These are phyloP conservation scores for Cordyceps farinosa DNA, from an alignment of 2,329 filamentous ascomycete species.

Conservation along the genomic window DNA sequence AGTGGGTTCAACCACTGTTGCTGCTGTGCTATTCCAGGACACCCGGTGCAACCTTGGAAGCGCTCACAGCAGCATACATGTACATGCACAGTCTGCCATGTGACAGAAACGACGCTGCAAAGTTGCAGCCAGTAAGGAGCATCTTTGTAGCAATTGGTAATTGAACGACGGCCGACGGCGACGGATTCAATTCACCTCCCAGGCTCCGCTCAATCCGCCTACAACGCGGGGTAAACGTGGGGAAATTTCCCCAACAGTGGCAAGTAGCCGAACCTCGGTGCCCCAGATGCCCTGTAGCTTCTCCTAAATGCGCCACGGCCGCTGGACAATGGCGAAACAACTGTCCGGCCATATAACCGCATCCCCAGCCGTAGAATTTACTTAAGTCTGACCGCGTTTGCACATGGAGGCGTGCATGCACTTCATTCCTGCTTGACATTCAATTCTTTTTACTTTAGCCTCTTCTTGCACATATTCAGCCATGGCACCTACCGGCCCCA, in stretches of 20 bases:
- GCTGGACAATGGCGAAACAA: neutral
- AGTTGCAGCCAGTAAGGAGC: neutral
- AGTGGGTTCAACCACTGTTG: too few species aligned
- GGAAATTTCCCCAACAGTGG: neutral
- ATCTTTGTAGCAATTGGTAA: too few species aligned
- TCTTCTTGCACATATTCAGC: neutral
- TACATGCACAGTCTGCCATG: too few species aligned
- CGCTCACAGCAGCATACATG: too few species aligned
- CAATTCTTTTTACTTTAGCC: neutral
- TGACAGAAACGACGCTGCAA: too few species aligned
- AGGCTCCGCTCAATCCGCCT: neutral
- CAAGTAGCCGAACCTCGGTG: conserved; percentile 14
- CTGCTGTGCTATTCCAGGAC: too few species aligned
- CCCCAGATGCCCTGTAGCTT: neutral
- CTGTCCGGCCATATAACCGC: conserved; percentile 4
- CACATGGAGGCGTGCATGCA: neutral
- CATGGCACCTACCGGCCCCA: conserved; percentile 42
- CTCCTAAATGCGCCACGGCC: neutral
- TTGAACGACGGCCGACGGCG: neutral
- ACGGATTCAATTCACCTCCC: conserved; percentile 1
- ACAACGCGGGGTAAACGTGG: conserved; percentile 11
- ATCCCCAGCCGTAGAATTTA: neutral
- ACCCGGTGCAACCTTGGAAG: too few species aligned
- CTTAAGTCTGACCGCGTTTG: neutral
- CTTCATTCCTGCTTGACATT: neutral